Evolutionary conservation across 2,329 filamentous ascomycete genomes (phyloP).

Genomic region (Diaporthe longicolla): DNA sequence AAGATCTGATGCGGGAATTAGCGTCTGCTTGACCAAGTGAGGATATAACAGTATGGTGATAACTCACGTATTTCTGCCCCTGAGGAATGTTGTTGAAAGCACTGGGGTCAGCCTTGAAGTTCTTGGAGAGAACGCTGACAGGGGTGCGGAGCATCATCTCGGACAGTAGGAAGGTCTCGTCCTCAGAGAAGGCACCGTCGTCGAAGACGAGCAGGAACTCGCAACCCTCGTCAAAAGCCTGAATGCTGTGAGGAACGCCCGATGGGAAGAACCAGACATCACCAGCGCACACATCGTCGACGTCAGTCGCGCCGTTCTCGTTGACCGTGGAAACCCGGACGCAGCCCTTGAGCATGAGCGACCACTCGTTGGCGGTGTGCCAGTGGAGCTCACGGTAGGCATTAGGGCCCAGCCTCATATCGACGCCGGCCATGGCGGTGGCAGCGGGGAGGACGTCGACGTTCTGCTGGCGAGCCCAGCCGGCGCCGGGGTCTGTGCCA

Average conservation of each 20-base stretch:
- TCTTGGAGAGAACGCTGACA: constrained; percentile 68
- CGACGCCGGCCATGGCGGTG: constrained; percentile 68
- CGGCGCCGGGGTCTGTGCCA: constrained; percentile 59
- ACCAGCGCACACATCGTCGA: constrained; percentile 63
- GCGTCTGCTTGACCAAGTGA: constrained; percentile 17
- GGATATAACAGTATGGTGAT: too few species aligned
- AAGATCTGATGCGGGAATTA: constrained; percentile 57
- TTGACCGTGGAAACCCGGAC: constrained; percentile 67
- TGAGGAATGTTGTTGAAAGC: constrained; percentile 63
- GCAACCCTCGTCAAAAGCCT: constrained; percentile 66
- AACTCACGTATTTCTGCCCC: constrained; percentile 60
- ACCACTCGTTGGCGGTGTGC: constrained; percentile 69
- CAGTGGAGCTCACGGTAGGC: constrained; percentile 76
- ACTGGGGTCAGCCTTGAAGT: constrained; percentile 63
- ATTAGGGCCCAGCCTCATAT: constrained; percentile 70
- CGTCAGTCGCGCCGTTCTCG: constrained; percentile 62
- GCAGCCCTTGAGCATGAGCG: constrained; percentile 66
- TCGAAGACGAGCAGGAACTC: constrained; percentile 75
- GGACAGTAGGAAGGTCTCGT: constrained; percentile 70
- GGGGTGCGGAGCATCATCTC: constrained; percentile 67
- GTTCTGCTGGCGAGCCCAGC: constrained; percentile 71
- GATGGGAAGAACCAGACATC: constrained; percentile 70
- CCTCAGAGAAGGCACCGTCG: constrained; percentile 70
- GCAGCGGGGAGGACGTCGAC: constrained; percentile 62
- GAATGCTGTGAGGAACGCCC: constrained; percentile 66